A percentile compares a stretch with the other conserved stretches of the same genome.
These are phyloP conservation scores for Gryganskiella cystojenkinii DNA, from an alignment of 192 early-diverging fungal genomes.

Conservation along the genomic window DNA sequence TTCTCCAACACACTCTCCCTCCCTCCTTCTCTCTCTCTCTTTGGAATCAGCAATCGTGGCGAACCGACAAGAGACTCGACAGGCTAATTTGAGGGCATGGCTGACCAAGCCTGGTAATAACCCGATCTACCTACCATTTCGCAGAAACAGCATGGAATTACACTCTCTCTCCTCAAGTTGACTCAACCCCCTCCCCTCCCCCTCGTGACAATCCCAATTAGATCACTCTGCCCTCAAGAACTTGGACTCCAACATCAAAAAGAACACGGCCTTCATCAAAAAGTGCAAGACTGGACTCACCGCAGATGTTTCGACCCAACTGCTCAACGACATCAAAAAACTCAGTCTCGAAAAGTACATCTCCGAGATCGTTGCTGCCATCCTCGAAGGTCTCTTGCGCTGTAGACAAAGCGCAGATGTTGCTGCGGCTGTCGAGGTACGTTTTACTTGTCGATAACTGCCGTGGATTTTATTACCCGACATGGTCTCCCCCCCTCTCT, in stretches of 20 bases:
- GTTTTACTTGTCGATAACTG: no score
- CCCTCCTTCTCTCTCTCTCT: not conserved
- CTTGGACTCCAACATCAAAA: slow-evolving; percentile 97
- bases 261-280: slow-evolving; percentile 96
- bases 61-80: slow-evolving; percentile 39
- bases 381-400: slow-evolving; percentile 77
- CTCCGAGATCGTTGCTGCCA: slow-evolving; percentile 88
- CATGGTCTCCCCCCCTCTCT: no score
- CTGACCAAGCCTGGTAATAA: slow-evolving; percentile 32
- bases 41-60: slow-evolving; percentile 31
- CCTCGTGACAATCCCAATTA: no score
- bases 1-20: not conserved
- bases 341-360: slow-evolving; percentile 98
- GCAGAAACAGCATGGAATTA: not conserved
- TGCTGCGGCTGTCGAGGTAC: slow-evolving; percentile 84
- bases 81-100: slow-evolving; percentile 47
- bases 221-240: slow-evolving; percentile 62
- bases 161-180: no score
- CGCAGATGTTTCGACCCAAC: slow-evolving; percentile 71
- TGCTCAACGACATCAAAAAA: slow-evolving; percentile 82
- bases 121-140: not conserved
- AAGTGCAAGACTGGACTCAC: slow-evolving; percentile 83
- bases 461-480: no score
- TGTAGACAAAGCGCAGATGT: slow-evolving; percentile 82
- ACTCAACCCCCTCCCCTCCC: no score